Percentiles rank a stretch among this genome's conserved stretches.
phyloP scores from a whole-genome alignment of 192 early-diverging fungal species.

The Backusella sp. region DNA sequence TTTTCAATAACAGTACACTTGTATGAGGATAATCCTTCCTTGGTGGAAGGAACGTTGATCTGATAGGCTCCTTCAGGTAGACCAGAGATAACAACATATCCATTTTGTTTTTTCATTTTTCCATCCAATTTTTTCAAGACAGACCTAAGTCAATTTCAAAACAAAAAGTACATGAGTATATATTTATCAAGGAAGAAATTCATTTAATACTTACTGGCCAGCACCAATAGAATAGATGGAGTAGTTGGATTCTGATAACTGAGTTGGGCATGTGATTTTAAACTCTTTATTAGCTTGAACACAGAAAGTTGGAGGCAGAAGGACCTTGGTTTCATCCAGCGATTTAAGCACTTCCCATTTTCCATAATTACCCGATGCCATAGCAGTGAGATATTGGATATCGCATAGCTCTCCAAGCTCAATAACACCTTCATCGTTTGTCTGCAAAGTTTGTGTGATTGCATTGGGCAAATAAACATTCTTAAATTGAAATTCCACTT shows the following conservation, averaged over 20 bases:
- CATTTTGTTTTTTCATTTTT: neutral
- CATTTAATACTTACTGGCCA: neutral
- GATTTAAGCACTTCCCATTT: conserved; percentile 3
- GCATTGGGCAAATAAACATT: conserved; percentile 12
- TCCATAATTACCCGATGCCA: neutral
- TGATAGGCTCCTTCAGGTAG: conserved; percentile 4
- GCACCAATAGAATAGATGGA: conserved; percentile 16
- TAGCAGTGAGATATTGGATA: neutral
- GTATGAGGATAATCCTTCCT: neutral
- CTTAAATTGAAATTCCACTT: conserved; percentile 26
- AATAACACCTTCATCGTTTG: conserved; percentile 38
- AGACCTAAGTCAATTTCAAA: neutral
- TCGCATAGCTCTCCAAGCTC: conserved; percentile 30
- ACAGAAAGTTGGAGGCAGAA: conserved; percentile 19
- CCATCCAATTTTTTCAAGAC: neutral
- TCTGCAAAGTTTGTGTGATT: conserved; percentile 24
- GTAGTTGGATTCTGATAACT: neutral
- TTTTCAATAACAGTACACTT: neutral
- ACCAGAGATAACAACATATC: conserved; percentile 2
- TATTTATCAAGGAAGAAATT: neutral
- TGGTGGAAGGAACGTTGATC: neutral
- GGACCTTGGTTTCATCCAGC: neutral
- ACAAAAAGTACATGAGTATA: neutral
- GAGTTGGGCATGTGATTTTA: conserved; percentile 10
- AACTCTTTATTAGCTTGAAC: conserved; percentile 18